Evolutionary conservation across 2,329 filamentous ascomycete species (phyloP).

Genomic region (Shiraia sp.): DNA sequence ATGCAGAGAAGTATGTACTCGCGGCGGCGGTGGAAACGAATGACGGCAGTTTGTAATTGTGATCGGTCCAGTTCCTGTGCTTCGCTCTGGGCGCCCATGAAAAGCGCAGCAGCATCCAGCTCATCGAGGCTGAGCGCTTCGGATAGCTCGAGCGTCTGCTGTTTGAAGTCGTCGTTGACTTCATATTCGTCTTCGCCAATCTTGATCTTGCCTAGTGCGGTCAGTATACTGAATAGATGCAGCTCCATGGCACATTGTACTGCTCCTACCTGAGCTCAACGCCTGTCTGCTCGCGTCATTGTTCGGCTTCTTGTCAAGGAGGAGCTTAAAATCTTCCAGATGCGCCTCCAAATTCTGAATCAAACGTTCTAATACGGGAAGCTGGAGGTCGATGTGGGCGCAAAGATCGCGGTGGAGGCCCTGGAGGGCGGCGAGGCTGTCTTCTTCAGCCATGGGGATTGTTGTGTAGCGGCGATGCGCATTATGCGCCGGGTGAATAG

Average conservation of each 20-base stretch:
- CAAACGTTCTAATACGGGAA: constrained; percentile 71
- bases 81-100: constrained; percentile 74
- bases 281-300: constrained; percentile 74
- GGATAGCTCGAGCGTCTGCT: constrained; percentile 77
- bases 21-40: constrained; percentile 85
- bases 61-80: constrained; percentile 70
- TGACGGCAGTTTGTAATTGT: constrained; percentile 76
- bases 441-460: constrained; percentile 69
- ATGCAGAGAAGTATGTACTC: constrained; percentile 82
- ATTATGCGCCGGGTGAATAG: constrained; percentile 29
- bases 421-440: constrained; percentile 76
- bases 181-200: constrained; percentile 74
- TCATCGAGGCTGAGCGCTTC: constrained; percentile 92
- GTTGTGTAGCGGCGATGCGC: constrained; percentile 27
- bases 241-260: neutral
- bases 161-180: constrained; percentile 85
- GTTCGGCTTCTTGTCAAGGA: constrained; percentile 75
- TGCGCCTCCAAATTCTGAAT: constrained; percentile 67
- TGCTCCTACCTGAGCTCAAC: constrained; percentile 47
- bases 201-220: constrained; percentile 69
- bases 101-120: constrained; percentile 75
- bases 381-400: constrained; percentile 71
- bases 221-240: constrained; percentile 12
- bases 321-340: constrained; percentile 67
- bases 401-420: constrained; percentile 84